Evolutionary conservation across 371 early-diverging fungal species (phyloP).

Genomic region (Rhizopus arrhizus): DNA sequence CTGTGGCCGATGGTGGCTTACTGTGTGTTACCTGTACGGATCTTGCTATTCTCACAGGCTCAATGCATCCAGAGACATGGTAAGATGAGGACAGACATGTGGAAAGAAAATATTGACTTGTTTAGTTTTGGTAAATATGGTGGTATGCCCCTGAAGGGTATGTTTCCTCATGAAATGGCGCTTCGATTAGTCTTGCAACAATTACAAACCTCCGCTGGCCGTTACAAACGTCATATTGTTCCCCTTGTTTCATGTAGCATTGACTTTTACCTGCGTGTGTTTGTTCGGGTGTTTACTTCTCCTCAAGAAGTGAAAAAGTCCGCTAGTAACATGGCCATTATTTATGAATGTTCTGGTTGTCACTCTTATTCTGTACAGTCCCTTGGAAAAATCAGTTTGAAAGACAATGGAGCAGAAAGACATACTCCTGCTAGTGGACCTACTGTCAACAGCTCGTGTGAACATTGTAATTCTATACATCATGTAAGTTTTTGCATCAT

Average conservation of each 20-base stretch:
- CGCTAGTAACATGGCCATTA: constrained; percentile 78
- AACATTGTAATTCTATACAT: constrained; percentile 68
- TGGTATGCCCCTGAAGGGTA: constrained; percentile 82
- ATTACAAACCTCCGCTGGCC: constrained; percentile 86
- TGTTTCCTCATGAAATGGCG: constrained; percentile 83
- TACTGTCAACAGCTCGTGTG: constrained; percentile 65
- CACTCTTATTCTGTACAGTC: constrained; percentile 70
- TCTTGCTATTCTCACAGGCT: constrained; percentile 94
- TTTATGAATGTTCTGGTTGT: constrained; percentile 89
- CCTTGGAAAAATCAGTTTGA: constrained; percentile 62
- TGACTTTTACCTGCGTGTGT: constrained; percentile 99
- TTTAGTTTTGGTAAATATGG: constrained; percentile 93
- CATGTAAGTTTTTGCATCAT: constrained; percentile 53
- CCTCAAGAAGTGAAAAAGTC: constrained; percentile 75
- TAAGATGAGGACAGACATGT: constrained; percentile 26
- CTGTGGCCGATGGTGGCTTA: constrained; percentile 92
- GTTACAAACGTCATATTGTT: constrained; percentile 85
- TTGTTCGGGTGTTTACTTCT: constrained; percentile 92
- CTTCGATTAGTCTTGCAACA: constrained; percentile 91
- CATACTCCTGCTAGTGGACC: constrained; percentile 70
- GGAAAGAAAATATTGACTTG: neutral
- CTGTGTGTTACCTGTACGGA: constrained; percentile 99
- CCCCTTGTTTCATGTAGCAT: constrained; percentile 96
- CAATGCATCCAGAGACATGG: constrained; percentile 90
- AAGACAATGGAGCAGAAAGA: constrained; percentile 54